Evolutionary conservation across 2,329 filamentous ascomycete species (phyloP).

Genomic region (Colletotrichum filicis): DNA sequence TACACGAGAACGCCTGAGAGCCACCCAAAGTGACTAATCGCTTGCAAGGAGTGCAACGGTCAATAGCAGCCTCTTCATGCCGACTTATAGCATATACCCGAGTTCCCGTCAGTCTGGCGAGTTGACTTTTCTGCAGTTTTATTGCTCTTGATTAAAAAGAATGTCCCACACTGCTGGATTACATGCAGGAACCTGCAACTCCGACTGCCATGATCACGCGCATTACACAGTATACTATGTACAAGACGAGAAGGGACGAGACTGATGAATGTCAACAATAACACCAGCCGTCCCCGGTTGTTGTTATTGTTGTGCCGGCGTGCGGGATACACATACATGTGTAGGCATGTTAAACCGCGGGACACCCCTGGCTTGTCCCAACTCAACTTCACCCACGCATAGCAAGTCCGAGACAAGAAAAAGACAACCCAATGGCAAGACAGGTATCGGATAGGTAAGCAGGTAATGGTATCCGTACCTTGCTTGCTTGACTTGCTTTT

Average conservation of each 20-base stretch:
- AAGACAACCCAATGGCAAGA: not conserved
- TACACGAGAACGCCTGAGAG: not conserved
- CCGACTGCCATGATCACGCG: not conserved
- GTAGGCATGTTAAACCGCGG: no score
- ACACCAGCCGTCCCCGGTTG: not conserved
- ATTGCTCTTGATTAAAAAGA: not conserved
- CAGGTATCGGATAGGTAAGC: not conserved
- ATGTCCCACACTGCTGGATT: not conserved
- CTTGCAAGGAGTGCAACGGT: not conserved
- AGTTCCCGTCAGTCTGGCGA: no score
- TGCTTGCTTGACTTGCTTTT: not conserved
- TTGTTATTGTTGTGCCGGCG: no score
- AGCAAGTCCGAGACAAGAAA: not conserved
- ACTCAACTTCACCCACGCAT: not conserved
- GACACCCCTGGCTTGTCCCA: not conserved
- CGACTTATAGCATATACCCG: no score
- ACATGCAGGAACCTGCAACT: not conserved
- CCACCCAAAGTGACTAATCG: not conserved
- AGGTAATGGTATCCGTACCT: not conserved
- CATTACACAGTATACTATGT: not conserved
- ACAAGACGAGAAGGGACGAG: no score
- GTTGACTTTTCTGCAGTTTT: not conserved
- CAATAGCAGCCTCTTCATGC: not conserved
- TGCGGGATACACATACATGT: no score
- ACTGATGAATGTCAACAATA: not conserved